Percentiles rank a stretch among this genome's conserved stretches.
Conservation (phyloP, 768 basidiomycete species). For the Tylopilus plumbeoviolaceoides region DNA sequence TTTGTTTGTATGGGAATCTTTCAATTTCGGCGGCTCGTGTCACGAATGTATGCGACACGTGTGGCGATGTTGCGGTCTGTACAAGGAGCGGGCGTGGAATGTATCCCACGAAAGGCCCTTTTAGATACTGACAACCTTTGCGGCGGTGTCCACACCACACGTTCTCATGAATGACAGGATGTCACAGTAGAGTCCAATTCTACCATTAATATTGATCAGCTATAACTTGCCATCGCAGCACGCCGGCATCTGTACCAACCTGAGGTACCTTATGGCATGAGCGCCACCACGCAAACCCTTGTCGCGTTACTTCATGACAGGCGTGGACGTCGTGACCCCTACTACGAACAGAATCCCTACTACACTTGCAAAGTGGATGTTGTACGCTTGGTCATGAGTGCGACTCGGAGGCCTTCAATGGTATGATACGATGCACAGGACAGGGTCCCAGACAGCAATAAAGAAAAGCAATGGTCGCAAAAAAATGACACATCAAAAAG, state of each 20-base stretch:
- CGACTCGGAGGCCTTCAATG: background rate
- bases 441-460: background rate
- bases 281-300: background rate
- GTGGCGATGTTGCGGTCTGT: background rate
- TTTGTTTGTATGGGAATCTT: background rate
- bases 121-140: background rate
- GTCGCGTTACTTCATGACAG: background rate
- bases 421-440: slow-evolving; percentile 6
- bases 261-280: background rate
- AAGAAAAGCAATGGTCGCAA: slow-evolving; percentile 2
- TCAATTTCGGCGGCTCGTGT: background rate
- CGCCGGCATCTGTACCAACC: background rate
- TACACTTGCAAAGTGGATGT: background rate
- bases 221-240: background rate
- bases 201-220: too few relatives aligned
- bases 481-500: background rate
- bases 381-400: background rate
- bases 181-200: background rate
- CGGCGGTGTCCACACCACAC: background rate
- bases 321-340: background rate
- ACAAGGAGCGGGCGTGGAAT: background rate
- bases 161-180: slow-evolving; percentile 1
- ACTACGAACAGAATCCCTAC: background rate
- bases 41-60: background rate
- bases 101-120: slow-evolving; percentile 2